These are phyloP conservation scores for Exophiala lecanii-corni DNA, from an alignment of 2,329 filamentous ascomycete species.

Conservation along the genomic window DNA sequence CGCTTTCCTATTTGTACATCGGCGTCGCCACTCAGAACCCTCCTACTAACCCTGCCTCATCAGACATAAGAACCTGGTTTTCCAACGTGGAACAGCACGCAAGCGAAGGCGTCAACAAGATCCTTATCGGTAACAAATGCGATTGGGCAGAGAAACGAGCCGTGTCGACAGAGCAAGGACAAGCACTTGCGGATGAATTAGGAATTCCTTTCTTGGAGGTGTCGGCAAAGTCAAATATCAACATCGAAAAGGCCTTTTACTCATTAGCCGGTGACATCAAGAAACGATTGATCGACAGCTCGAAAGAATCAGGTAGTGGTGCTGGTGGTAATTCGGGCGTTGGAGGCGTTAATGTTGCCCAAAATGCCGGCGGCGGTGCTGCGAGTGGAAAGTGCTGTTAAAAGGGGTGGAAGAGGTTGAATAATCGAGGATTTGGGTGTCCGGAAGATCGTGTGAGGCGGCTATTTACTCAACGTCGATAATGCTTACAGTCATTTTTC, in stretches of 20 bases:
- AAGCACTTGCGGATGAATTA: slow-evolving; percentile 89
- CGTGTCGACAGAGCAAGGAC: slow-evolving; percentile 86
- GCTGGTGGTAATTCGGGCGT: slow-evolving; percentile 32
- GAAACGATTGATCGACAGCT: slow-evolving; percentile 91
- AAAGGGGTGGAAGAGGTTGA: not conserved
- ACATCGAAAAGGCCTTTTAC: slow-evolving; percentile 98
- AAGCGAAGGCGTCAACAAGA: slow-evolving; percentile 98
- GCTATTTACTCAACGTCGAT: not conserved
- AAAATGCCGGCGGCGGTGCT: slow-evolving; percentile 51
- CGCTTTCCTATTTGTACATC: too few species aligned
- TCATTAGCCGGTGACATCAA: slow-evolving; percentile 94
- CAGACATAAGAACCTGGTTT: slow-evolving; percentile 99
- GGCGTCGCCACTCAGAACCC: too few species aligned
- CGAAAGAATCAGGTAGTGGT: slow-evolving; percentile 47
- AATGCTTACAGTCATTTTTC: not conserved
- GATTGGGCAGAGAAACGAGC: slow-evolving; percentile 99
- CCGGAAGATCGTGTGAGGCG: not conserved
- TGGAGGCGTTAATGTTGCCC: slow-evolving; percentile 65
- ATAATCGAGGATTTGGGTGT: not conserved
- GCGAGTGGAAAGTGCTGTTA: slow-evolving; percentile 72
- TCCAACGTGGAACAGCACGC: slow-evolving; percentile 98
- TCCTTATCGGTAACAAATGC: slow-evolving; percentile 99
- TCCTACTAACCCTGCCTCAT: slow-evolving; percentile 10
- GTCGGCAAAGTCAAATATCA: slow-evolving; percentile 98
- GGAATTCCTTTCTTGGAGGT: slow-evolving; percentile 98